Conservation (phyloP, 2,329 filamentous ascomycete genomes). For the Exophiala sp. region DNA sequence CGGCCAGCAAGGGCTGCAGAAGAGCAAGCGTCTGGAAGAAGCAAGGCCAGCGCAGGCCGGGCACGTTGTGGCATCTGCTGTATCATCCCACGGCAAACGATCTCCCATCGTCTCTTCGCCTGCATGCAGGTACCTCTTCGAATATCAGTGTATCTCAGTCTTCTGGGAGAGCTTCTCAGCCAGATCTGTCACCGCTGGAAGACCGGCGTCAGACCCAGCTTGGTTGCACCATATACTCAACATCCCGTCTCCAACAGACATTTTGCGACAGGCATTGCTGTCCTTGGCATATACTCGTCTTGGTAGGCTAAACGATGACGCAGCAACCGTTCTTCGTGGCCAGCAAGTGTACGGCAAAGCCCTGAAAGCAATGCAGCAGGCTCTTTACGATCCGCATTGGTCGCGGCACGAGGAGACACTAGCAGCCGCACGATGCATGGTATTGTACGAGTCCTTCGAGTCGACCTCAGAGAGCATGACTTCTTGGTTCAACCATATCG, state of each 20-base stretch:
- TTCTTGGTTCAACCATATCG: conserved; percentile 12
- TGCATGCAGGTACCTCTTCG: neutral
- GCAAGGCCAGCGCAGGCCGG: neutral
- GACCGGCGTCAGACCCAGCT: neutral
- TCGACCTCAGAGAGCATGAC: conserved; percentile 11
- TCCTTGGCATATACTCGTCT: conserved; percentile 6
- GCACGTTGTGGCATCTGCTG: neutral
- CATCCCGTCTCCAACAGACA: neutral
- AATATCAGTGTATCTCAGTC: conserved; percentile 6
- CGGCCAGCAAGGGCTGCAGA: conserved; percentile 7
- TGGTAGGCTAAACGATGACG: conserved; percentile 4
- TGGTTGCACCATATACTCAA: conserved; percentile 6
- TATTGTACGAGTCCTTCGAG: conserved; percentile 12
- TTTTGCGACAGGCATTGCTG: conserved; percentile 6
- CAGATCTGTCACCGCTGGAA: neutral
- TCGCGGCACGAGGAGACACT: conserved; percentile 4
- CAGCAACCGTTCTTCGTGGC: neutral
- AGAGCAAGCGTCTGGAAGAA: conserved; percentile 10
- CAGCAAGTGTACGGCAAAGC: conserved; percentile 7
- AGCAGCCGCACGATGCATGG: conserved; percentile 12
- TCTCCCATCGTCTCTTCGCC: neutral
- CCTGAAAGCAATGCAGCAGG: conserved; percentile 8
- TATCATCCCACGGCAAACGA: neutral
- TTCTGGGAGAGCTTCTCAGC: conserved; percentile 9
- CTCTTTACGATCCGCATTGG: neutral